Evolutionary conservation across 2,329 filamentous ascomycete genomes (phyloP), one percentile per base, ranked within the genome.

Genomic region (Sclerotinia glacialis): DNA sequence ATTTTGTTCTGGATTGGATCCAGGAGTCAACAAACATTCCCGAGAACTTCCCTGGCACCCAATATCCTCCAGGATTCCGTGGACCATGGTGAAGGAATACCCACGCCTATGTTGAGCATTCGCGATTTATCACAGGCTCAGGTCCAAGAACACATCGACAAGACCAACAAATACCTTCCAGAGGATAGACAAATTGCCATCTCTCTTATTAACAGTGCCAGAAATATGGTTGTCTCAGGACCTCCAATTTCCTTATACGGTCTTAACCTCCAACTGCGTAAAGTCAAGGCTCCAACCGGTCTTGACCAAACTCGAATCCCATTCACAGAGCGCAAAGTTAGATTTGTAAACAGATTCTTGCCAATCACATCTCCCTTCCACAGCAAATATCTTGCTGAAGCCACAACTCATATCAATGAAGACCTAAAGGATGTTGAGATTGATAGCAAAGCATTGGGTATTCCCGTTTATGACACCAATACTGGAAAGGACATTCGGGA

Each of bases 1-100:
- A 92, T 97, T 75, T 89, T 99, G 40, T 99, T 99, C 84, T 99
- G 95, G 95, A 97, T 99, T 72, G 95, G 96, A 77, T 89, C 94
- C 69, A 90, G 95, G 75, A 97, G 94, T 78, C 95, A 99, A 79
- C 95, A 99, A 79, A 93, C 93, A 2, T 99, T 97, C 80, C 96
- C 95, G 49, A 88, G 91, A 73, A 99, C 95, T 4, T 98, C 95
- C 44, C 85, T 99, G 74, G 92, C 93, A 4, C 96, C 95, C 0
- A 91, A 87, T 54, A 92, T 94, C 76, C 85, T 99, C 64, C 92
- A 94, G 77, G 95, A 99, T 79, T 97, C 95, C 1, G 85, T 92
- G 71, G 94, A 97, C 77, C 89, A 95, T 77, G 94, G 95, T 63
- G 95, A 99, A 80, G 96, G 96, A n/a, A 86, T 85, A 7, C 95